A percentile compares a stretch with the other conserved stretches of the same genome.
phyloP scores from a whole-genome alignment of 129 eudicot species.

The Arctium minus region DNA sequence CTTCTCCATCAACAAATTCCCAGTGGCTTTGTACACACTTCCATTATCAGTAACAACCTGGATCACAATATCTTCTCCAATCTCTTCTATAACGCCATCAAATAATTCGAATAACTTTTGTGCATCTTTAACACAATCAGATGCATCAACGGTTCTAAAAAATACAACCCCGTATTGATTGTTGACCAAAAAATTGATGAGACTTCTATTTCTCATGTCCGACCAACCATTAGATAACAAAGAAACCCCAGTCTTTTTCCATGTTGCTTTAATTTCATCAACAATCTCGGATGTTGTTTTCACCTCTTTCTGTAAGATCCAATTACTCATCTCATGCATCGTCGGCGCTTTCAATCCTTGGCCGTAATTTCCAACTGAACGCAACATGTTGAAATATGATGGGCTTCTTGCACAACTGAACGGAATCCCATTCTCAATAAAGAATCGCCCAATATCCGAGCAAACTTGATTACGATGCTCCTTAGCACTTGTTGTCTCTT shows the following conservation, averaged over 20 bases:
- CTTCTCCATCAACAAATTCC: background rate
- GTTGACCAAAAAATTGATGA: background rate
- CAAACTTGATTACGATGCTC: background rate
- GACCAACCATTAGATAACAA: background rate
- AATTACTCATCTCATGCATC: background rate
- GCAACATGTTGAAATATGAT: background rate
- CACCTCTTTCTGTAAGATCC: background rate
- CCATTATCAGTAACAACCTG: background rate
- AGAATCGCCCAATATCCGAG: background rate
- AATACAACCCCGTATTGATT: background rate
- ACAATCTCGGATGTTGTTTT: background rate
- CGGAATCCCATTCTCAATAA: background rate
- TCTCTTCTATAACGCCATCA: background rate
- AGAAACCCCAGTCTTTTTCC: background rate
- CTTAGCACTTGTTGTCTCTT: background rate
- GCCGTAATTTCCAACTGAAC: background rate
- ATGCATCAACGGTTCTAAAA: background rate
- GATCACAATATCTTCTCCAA: background rate
- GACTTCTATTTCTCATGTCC: background rate
- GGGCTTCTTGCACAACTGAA: background rate
- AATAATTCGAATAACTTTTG: background rate
- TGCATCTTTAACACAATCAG: background rate
- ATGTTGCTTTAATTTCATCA: constrained; percentile 2
- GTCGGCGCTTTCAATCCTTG: background rate
- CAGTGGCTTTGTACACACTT: background rate